Percentiles rank a stretch among this genome's conserved stretches.
These are phyloP conservation scores for Cladophialophora immunda DNA, from an alignment of 2,329 filamentous ascomycete species.

Conservation along the genomic window DNA sequence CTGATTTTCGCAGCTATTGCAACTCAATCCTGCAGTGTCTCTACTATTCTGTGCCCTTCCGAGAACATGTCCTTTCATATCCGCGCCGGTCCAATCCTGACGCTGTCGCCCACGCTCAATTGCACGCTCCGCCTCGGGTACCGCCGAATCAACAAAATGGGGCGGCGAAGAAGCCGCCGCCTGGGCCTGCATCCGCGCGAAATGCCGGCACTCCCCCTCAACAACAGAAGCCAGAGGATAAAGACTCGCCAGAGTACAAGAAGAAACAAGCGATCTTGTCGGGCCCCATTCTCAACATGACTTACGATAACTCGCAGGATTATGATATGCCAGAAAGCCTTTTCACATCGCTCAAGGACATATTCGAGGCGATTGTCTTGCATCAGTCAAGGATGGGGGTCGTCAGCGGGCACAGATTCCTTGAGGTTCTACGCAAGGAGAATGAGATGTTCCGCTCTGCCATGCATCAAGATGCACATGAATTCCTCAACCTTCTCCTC, in stretches of 20 bases:
- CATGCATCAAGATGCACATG: slow-evolving; percentile 98
- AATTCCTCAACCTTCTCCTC: slow-evolving; percentile 93
- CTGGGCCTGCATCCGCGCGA: slow-evolving; percentile 45
- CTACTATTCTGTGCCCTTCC: slow-evolving; percentile 93
- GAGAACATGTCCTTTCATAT: slow-evolving; percentile 92
- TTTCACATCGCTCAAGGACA: slow-evolving; percentile 94
- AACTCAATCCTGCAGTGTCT: slow-evolving; percentile 98
- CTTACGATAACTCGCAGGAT: slow-evolving; percentile 77
- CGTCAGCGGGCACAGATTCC: slow-evolving; percentile 87
- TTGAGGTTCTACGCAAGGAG: slow-evolving; percentile 91
- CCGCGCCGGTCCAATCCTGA: slow-evolving; percentile 76
- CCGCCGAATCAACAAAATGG: slow-evolving; percentile 59
- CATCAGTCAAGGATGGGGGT: slow-evolving; percentile 86
- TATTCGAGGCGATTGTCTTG: slow-evolving; percentile 88
- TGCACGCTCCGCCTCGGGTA: slow-evolving; percentile 66
- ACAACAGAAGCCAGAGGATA: slow-evolving; percentile 81
- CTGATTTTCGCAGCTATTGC: slow-evolving; percentile 77
- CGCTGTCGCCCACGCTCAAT: slow-evolving; percentile 70
- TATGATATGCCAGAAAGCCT: slow-evolving; percentile 96
- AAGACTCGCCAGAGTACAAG: slow-evolving; percentile 95
- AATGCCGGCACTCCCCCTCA: slow-evolving; percentile 47
- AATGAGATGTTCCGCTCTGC: slow-evolving; percentile 97
- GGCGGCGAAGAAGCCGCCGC: slow-evolving; percentile 52
- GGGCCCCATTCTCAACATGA: slow-evolving; percentile 85
- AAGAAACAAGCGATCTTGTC: slow-evolving; percentile 93